phyloP scores from a whole-genome alignment of 441 rosid genomes.

The Croton setiger region DNA sequence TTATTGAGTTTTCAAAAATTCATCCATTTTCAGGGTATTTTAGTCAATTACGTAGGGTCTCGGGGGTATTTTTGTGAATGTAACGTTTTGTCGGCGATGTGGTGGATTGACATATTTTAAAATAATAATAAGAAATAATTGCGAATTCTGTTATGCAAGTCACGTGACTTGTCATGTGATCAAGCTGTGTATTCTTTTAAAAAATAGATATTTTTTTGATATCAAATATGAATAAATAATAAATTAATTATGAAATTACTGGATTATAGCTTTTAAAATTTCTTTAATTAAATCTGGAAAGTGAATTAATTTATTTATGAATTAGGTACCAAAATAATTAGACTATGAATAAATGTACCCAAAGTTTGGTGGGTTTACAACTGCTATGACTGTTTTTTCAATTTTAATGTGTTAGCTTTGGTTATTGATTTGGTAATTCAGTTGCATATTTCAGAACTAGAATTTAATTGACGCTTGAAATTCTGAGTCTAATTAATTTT shows the following conservation, averaged over 20 bases:
- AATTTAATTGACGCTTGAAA: background rate
- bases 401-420: background rate
- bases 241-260: too few species aligned
- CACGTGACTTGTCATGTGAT: slow-evolving; percentile 46
- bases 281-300: background rate
- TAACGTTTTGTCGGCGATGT: slow-evolving; percentile 37
- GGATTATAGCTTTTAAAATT: too few species aligned
- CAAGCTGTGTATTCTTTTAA: background rate
- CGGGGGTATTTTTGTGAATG: slow-evolving; percentile 13
- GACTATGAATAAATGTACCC: background rate
- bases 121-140: background rate
- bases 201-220: too few species aligned
- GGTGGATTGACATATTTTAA: slow-evolving; percentile 17
- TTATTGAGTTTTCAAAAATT: background rate
- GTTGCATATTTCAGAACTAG: too few species aligned
- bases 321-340: background rate
- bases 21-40: slow-evolving; percentile 13
- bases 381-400: too few species aligned
- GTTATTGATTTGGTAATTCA: too few species aligned
- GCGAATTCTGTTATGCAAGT: slow-evolving; percentile 25
- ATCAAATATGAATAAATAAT: background rate
- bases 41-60: background rate
- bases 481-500: background rate
- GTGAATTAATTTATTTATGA: too few species aligned
- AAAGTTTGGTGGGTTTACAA: too few species aligned